phyloP scores from a whole-genome alignment of 2,329 filamentous ascomycete genomes.

The Calonectria pseudoturangicola region DNA sequence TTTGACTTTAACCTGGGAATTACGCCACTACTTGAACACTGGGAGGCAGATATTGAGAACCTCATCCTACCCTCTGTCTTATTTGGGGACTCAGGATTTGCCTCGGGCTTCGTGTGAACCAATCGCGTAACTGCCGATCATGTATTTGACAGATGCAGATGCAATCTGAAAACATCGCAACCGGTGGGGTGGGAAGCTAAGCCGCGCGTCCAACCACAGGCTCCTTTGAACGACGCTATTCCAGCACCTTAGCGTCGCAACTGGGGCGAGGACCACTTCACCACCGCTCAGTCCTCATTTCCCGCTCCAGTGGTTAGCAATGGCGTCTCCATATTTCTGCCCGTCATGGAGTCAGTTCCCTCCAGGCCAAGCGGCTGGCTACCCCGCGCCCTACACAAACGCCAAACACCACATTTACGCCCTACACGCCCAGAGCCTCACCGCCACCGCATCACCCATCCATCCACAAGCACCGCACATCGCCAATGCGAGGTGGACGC shows the following conservation, averaged over 20 bases:
- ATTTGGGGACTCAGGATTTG: neutral
- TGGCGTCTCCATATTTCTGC: neutral
- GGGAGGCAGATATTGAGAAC: constrained; percentile 13
- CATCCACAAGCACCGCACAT: too few relatives aligned
- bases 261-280: constrained; percentile 3
- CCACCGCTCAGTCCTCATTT: neutral
- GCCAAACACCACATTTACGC: constrained; percentile 11
- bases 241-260: neutral
- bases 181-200: too few relatives aligned
- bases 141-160: too few relatives aligned
- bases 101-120: neutral
- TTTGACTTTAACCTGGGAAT: neutral
- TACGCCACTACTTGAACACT: constrained; percentile 5
- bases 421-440: constrained; percentile 17
- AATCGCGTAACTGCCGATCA: too few relatives aligned
- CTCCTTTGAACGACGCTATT: neutral
- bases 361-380: neutral
- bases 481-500: too few relatives aligned
- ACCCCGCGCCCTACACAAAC: neutral
- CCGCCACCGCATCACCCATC: neutral
- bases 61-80: neutral
- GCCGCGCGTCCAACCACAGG: neutral
- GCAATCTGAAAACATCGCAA: too few relatives aligned
- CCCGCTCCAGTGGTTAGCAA: neutral
- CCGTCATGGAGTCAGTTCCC: neutral